phyloP scores from a whole-genome alignment of 768 basidiomycete species.

The Trametes sanguinea region DNA sequence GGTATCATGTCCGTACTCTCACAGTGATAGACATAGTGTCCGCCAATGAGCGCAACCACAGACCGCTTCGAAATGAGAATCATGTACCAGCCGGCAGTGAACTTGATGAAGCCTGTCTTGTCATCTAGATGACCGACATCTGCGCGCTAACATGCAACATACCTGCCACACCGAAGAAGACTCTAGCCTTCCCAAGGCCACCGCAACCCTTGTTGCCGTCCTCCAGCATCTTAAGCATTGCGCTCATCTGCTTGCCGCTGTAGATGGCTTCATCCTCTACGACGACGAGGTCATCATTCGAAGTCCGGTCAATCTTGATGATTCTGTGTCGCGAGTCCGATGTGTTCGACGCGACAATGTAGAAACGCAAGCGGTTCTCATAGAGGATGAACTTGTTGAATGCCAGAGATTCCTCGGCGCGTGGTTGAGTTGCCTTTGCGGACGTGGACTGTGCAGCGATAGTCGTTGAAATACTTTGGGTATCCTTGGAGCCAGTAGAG shows the following conservation, averaged over 20 bases:
- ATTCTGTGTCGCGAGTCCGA: slow-evolving; percentile 88
- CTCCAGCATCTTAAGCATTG: slow-evolving; percentile 91
- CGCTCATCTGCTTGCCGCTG: slow-evolving; percentile 84
- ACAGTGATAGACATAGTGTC: slow-evolving; percentile 95
- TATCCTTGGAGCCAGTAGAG: slow-evolving; percentile 21
- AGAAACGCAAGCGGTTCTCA: slow-evolving; percentile 90
- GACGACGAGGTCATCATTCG: slow-evolving; percentile 70
- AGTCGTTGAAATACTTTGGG: slow-evolving; percentile 12
- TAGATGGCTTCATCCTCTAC: slow-evolving; percentile 91
- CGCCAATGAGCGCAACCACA: slow-evolving; percentile 90
- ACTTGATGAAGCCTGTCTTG: slow-evolving; percentile 79
- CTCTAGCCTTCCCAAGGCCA: slow-evolving; percentile 76
- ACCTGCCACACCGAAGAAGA: slow-evolving; percentile 87
- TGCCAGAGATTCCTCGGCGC: slow-evolving; percentile 28
- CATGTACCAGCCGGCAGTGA: slow-evolving; percentile 97
- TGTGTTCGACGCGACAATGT: slow-evolving; percentile 88
- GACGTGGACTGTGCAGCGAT: slow-evolving; percentile 3
- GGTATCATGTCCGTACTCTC: slow-evolving; percentile 87
- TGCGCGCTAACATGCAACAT: slow-evolving; percentile 20
- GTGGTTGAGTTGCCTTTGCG: neutral
- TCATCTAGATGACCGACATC: neutral
- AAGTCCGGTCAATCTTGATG: slow-evolving; percentile 89
- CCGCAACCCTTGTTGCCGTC: slow-evolving; percentile 91
- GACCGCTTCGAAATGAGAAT: slow-evolving; percentile 87
- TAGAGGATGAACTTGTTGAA: slow-evolving; percentile 90